These are phyloP conservation scores for Combretum micranthum DNA, from an alignment of 345 rosid genomes.

Conservation along the genomic window DNA sequence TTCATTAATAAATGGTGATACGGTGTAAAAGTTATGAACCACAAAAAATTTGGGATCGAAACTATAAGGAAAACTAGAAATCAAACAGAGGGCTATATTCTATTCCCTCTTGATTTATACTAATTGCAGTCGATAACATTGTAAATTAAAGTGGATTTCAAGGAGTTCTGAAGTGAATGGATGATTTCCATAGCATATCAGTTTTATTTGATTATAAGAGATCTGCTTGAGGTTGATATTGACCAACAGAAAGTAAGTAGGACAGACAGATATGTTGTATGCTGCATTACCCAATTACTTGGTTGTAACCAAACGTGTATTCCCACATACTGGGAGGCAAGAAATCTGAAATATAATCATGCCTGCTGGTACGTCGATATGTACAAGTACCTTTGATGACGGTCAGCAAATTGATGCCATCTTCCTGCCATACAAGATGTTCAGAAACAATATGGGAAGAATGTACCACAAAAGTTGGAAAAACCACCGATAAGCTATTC, in stretches of 20 bases:
- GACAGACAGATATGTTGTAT: not conserved
- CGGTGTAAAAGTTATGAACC: too few relatives aligned
- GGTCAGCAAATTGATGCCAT: constrained; percentile 48
- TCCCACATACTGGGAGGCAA: constrained; percentile 56
- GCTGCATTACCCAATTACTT: constrained; percentile 8
- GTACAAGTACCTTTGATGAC: constrained; percentile 53
- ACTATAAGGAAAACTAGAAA: too few relatives aligned
- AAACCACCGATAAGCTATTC: not conserved
- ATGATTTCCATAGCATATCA: not conserved
- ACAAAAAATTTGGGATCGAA: too few relatives aligned
- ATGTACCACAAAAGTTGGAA: not conserved
- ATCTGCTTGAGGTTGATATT: not conserved
- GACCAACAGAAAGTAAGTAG: not conserved
- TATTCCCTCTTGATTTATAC: too few relatives aligned
- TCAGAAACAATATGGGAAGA: not conserved
- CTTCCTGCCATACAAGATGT: constrained; percentile 41
- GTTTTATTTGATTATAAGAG: not conserved
- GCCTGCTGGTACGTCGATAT: constrained; percentile 50
- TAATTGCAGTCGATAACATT: too few relatives aligned
- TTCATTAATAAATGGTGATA: too few relatives aligned
- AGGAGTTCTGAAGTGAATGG: too few relatives aligned
- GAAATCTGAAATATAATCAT: constrained; percentile 46
- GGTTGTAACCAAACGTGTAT: constrained; percentile 11
- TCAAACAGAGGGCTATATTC: too few relatives aligned
- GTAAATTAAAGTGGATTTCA: too few relatives aligned